Base-by-base conservation (phyloP, 2,329 filamentous ascomycete genomes). In the Elsinoe australis region DNA sequence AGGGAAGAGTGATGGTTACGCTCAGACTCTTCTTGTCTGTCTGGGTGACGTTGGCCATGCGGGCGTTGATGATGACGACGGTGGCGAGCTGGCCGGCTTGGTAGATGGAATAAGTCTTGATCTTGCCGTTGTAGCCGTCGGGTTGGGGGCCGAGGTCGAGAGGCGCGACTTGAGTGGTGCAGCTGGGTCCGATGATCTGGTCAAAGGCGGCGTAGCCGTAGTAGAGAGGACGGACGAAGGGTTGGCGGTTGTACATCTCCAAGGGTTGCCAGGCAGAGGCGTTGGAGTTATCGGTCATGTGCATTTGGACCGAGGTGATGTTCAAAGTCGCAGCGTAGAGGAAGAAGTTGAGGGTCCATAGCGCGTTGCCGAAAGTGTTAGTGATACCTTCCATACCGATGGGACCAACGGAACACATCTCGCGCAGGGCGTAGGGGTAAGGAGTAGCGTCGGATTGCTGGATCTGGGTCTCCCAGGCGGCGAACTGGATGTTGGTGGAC, bases 271-370 rank as follows among this genome's bases (percentile, higher is more conserved):
- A 75, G 2, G 72, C 69, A 49, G 67, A 67, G 5, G 71, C 69
- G 54, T 70, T 70, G 51, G 71, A 73, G 58, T 73, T 73, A 58
- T 73, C 71, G 7, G 72, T 75, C 71, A 75, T 74, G 63, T 75
- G 72, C 64, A 75, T 69, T 52, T 73, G 65, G 2, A 75, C 70
- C 6, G 68, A 68, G 0, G 64, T 60, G 45, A 75, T 67, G 51
- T 70, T 71, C 32, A 73, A 63, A 4, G 66, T 67, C 5, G 72
- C 70, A 3, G 67, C 61, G 58, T 74, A 75, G 10, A 72, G 62
- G 52, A 73, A 67, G 60, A 74, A 75, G 60, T 75, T 75, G 44
- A 75, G 63, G 7, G 69, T 69, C 71, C 72, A 75, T 12, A 75
- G 62, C 12, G 71, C 64, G n/a, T 71, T 67, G 29, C 68, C 71